Base-by-base conservation (phyloP, 2,329 filamentous ascomycete species). In the Epichloe bromicola region DNA sequence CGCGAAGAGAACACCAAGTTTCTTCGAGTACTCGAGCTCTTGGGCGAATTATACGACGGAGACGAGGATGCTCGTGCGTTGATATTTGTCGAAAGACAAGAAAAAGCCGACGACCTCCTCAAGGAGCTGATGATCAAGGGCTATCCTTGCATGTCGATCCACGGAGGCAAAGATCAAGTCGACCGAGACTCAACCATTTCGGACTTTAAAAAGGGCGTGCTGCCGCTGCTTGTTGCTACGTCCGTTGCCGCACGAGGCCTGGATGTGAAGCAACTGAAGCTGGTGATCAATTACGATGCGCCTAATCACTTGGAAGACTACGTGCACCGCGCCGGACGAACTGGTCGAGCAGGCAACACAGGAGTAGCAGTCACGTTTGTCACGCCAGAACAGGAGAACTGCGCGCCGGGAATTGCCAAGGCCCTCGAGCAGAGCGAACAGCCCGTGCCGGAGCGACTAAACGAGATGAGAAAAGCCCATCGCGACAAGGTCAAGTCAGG, bases 291-390 rank as follows among this genome's bases (percentile, higher is more conserved):
- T 68, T 96, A 88, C 64, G 90, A 96, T 63, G 87, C 85, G 1
- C 91, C 90, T 1, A 95, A 95, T 61, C 90, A 97, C 69, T 69
- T 95, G 55, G 93, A 98, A 68, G 93, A 97, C 63, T 97, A 97
- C 61, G 91, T 97, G 40, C 93, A 96, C 66, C 85, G 93, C 56
- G 88, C 87, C 51, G 93, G 93, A 46, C 87, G 93, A 60, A 97
- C 93, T 7, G 93, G 93, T 11, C 85, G 93, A 63, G 93, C 93
- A 44, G 93, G 93, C 40, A 95, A 96, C 61, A 95, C 82, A 20
- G 93, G 93, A 56, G 95, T 89, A 39, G 93, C 93, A 0, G 87
- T 98, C 48, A 98, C 93, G 0, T 95, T 97, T 63, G 74, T 98
- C 53, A 94, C 88, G 0, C 85, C 88, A 41, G 87, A 94, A 45